Evolutionary conservation across 2,329 filamentous ascomycete genomes (phyloP).

Genomic region (Claviceps fusiformis): DNA sequence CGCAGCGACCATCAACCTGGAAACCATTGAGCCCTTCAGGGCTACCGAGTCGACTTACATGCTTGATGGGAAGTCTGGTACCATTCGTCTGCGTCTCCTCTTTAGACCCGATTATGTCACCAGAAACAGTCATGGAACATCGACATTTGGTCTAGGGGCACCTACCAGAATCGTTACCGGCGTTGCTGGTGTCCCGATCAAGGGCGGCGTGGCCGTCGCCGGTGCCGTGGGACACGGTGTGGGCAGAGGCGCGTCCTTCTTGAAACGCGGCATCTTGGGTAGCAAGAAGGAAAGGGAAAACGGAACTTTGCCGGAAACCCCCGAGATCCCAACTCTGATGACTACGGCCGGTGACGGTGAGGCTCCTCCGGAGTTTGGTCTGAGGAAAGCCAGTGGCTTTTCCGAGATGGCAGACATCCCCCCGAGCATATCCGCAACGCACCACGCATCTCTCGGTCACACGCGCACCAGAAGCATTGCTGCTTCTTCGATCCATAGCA

Average conservation of each 20-base stretch:
- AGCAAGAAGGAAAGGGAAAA: conserved; percentile 53
- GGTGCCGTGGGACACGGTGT: conserved; percentile 64
- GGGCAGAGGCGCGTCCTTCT: conserved; percentile 78
- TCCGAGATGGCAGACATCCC: conserved; percentile 18
- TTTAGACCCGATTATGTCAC: conserved; percentile 91
- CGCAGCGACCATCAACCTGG: conserved; percentile 59
- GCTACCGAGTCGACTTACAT: conserved; percentile 59
- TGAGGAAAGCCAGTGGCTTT: conserved; percentile 29
- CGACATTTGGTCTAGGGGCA: conserved; percentile 80
- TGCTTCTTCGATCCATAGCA: conserved; percentile 54
- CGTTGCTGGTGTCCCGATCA: conserved; percentile 79
- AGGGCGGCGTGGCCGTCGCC: conserved; percentile 69
- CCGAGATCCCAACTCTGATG: conserved; percentile 23
- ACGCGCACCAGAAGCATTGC: conserved; percentile 44
- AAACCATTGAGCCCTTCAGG: conserved; percentile 72
- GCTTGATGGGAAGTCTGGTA: conserved; percentile 82
- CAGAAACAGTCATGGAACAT: conserved; percentile 74
- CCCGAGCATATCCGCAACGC: conserved; percentile 12
- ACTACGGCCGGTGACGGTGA: conserved; percentile 18
- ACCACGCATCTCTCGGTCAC: conserved; percentile 24
- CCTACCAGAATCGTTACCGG: conserved; percentile 79
- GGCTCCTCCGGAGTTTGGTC: conserved; percentile 21
- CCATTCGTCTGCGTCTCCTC: conserved; percentile 66
- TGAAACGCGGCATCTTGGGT: conserved; percentile 70
- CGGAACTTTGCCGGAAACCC: conserved; percentile 28